Evolutionary conservation across 2,329 filamentous ascomycete species (phyloP), one percentile per base, ranked within the genome.

Genomic region (Pochonia chlamydosporia): DNA sequence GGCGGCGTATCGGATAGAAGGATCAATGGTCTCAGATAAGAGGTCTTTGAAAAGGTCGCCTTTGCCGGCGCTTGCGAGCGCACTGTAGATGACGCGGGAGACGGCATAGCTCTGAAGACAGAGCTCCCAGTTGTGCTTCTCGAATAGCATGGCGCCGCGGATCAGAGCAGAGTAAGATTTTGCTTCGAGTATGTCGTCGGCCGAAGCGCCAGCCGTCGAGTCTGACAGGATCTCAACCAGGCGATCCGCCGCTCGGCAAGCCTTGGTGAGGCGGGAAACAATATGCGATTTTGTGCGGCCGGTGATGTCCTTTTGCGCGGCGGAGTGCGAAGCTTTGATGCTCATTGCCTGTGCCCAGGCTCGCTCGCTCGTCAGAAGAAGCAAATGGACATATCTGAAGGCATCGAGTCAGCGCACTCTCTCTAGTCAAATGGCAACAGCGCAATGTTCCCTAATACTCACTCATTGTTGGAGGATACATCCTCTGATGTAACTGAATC

Each of bases 261-360:
- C 90, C 69, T 96, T 96, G 59, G 83, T 79, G 35, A 97, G 74
- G 45, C 91, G 82, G 13, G 91, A 95, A 48, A 95, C 81, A 33
- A 97, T 93, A 66, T 99, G 92, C 45, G 85, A 85, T 61, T 90
- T 84, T 16, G 88, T 86, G 44, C 85, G 82, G 50, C 90, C 86
- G 24, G 84, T 80, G 53, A 96, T 86, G 42, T 84, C 85, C 65
- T 89, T 87, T 51, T 84, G 82, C 57, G 93, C 89, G 57, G 87
- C 79, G 33, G 87, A 81, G 63, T 95, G 89, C 18, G 81, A 74
- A 4, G 89, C 80, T 68, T 95, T 96, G 78, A 96, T 89, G 63
- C 87, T 83, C 90, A 97, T 95, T 49, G 91, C 92, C 66, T 96
- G 85, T 31, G 93, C 92, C 89, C 90, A 97, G 44, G 91, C 89